Base-by-base conservation (phyloP, 257 asterid genomes). In the Verbena officinalis region DNA sequence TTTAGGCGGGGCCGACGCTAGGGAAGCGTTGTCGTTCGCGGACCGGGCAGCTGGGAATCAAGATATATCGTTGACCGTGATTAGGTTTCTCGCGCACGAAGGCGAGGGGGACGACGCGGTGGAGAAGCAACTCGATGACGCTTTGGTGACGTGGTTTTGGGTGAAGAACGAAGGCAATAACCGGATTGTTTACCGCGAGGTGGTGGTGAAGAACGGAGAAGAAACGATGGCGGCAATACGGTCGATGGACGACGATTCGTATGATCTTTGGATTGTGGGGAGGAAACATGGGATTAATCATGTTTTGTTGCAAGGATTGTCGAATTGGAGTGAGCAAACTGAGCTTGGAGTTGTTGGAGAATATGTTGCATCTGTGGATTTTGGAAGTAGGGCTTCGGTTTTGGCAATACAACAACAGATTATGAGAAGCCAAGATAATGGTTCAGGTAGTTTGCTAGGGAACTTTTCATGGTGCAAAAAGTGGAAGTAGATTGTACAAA, bases 121-220 rank as follows among this genome's bases (percentile, higher is more conserved):
- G 64, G 98, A 92, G 75, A 89, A 83, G 88, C 86, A 85, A 68
- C 90, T 92, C 3, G 98, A 89, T 66, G 98, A 92, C 62, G 95
- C 89, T 19, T 19, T 86, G 20, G 92, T 92, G 42, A 89, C 92
- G 3, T 79, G 89, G 84, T 92, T 92, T 64, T 89, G 96, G 98
- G 95, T 92, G 80, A 91, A 92, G 65, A 80, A 87, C 15, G 96
- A 89, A 72, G 79, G 77, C 8, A 86, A 82, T 19, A 13, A 51
- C 1, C 71, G 78, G 40, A 79, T 92, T 12, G 64, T 66, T 27
- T 92, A 92, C 62, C 59, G 80, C 56, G 96, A 91, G 78, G 89
- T 86, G 12, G 83, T 80, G 27, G 97, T 89, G 69, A 77, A 43
- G 54, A 85, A 86, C 36, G 98, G 96, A 4, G 88, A 81, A 64